A percentile compares a stretch with the other conserved stretches of the same genome.
Evolutionary conservation across 768 basidiomycete species (phyloP).

Genomic region (Mycena polygramma): DNA sequence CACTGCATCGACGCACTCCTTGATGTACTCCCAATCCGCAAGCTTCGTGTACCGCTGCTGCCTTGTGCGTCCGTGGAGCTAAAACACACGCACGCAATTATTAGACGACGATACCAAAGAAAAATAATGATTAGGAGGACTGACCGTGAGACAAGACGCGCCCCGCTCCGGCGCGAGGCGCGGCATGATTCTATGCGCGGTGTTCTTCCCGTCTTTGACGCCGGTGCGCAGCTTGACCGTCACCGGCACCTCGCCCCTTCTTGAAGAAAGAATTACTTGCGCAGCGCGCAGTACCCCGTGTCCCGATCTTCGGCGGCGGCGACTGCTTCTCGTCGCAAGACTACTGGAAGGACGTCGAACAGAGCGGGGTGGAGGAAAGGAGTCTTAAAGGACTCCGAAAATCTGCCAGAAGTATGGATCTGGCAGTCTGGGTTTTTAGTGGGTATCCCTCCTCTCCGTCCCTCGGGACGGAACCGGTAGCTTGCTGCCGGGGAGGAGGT

Average conservation of each 20-base stretch:
- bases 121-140: slow-evolving; percentile 19
- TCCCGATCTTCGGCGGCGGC: slow-evolving; percentile 98
- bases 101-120: neutral
- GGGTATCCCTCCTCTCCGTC: no score
- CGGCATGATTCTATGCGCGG: slow-evolving; percentile 92
- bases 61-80: slow-evolving; percentile 97
- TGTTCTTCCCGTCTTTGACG: slow-evolving; percentile 89
- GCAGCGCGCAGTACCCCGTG: slow-evolving; percentile 73
- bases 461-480: no score
- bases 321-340: slow-evolving; percentile 92
- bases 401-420: no score
- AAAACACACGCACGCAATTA: neutral
- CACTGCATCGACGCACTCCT: slow-evolving; percentile 85
- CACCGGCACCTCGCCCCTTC: slow-evolving; percentile 91
- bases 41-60: slow-evolving; percentile 94
- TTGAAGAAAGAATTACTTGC: neutral
- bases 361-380: no score
- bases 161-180: slow-evolving; percentile 70
- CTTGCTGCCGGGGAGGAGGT: no score
- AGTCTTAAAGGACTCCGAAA: no score
- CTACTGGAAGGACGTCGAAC: slow-evolving; percentile 83
- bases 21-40: slow-evolving; percentile 97
- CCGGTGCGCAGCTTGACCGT: slow-evolving; percentile 95
- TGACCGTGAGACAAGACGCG: slow-evolving; percentile 59
- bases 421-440: no score